Evolutionary conservation across 768 basidiomycete genomes (phyloP).

Genomic region (Albatrellus ellisii): DNA sequence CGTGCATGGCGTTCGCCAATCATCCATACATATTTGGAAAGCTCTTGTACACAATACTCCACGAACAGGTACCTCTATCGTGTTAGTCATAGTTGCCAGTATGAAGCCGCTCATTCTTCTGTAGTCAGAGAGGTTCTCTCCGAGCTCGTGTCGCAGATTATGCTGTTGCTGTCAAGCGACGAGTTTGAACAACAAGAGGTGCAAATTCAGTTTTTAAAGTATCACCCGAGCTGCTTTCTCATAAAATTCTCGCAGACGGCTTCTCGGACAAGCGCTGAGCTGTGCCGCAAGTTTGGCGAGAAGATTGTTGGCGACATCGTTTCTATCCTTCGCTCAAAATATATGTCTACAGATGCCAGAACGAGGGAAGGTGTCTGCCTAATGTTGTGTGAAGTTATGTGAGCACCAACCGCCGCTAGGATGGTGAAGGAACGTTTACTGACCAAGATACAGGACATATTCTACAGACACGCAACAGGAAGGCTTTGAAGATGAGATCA

Average conservation of each 20-base stretch:
- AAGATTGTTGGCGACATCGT: constrained; percentile 77
- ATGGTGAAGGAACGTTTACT: constrained; percentile 3
- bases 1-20: constrained; percentile 78
- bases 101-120: constrained; percentile 3
- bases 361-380: constrained; percentile 80
- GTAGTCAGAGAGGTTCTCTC: constrained; percentile 83
- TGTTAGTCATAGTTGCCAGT: neutral
- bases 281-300: constrained; percentile 95
- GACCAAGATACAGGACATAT: constrained; percentile 45
- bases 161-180: constrained; percentile 64
- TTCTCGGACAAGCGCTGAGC: constrained; percentile 73
- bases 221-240: neutral
- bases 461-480: constrained; percentile 76
- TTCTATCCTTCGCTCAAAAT: constrained; percentile 56
- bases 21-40: constrained; percentile 96
- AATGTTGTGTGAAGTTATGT: constrained; percentile 84
- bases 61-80: constrained; percentile 55
- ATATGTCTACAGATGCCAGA: constrained; percentile 44
- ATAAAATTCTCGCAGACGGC: constrained; percentile 46
- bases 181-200: constrained; percentile 90
- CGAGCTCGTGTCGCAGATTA: constrained; percentile 66
- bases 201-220: constrained; percentile 1
- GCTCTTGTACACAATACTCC: constrained; percentile 93
- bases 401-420: constrained; percentile 17
- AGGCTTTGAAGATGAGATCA: constrained; percentile 80